phyloP scores from a whole-genome alignment of 1,284 basidiomycete genomes.

The Ustilago loliicola region DNA sequence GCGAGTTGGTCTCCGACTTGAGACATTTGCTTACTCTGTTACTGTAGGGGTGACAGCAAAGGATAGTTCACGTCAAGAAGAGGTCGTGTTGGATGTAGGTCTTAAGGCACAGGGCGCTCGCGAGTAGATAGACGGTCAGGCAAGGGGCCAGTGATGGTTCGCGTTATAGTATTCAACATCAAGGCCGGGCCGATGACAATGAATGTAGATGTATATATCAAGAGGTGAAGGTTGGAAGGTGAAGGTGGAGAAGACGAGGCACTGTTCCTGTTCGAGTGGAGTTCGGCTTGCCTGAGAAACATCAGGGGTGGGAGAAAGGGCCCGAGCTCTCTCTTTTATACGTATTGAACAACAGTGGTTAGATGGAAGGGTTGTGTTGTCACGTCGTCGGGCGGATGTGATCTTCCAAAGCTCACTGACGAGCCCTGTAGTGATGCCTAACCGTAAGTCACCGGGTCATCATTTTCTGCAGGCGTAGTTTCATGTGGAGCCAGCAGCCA shows the following conservation, averaged over 20 bases:
- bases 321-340: not conserved
- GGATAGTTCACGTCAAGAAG: slow-evolving; percentile 2
- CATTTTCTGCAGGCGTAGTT: slow-evolving; percentile 7
- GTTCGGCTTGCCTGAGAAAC: not conserved
- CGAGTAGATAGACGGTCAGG: not conserved
- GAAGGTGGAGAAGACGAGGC: not conserved
- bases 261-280: not conserved
- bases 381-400: too few species aligned
- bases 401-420: too few species aligned
- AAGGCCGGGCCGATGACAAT: slow-evolving; percentile 9
- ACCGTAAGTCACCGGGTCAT: not conserved
- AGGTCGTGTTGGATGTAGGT: not conserved
- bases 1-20: not conserved
- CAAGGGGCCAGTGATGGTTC: not conserved
- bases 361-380: not conserved
- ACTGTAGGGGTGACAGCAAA: not conserved
- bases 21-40: slow-evolving; percentile 4
- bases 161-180: slow-evolving; percentile 10
- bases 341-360: not conserved
- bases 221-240: not conserved
- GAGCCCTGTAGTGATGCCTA: too few species aligned
- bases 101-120: slow-evolving; percentile 10
- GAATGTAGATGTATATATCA: not conserved
- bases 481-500: not conserved
- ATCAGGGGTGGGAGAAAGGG: not conserved